Conservation (phyloP, 208 protist species). For the Sergeia podlipaevii region DNA sequence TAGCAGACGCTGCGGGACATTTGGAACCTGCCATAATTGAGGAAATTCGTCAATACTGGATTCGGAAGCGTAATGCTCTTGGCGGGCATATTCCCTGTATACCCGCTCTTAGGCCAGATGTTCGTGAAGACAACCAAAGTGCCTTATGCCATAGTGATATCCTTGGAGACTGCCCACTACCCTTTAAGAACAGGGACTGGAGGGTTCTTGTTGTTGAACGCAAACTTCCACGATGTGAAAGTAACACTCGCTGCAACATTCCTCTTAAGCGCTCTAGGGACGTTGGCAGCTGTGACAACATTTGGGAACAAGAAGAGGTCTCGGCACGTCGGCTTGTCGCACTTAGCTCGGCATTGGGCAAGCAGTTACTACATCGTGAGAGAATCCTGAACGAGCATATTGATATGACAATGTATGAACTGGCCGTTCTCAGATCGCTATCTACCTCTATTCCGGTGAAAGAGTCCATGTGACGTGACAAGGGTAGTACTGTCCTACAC, state of each 20-base stretch:
- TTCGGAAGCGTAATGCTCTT: slow-evolving; percentile 42
- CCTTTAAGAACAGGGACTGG: slow-evolving; percentile 81
- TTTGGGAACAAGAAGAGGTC: not conserved
- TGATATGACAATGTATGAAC: not conserved
- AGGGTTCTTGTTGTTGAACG: slow-evolving; percentile 39
- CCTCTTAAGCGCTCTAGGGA: slow-evolving; percentile 54
- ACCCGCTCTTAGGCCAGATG: slow-evolving; percentile 36
- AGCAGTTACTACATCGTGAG: not conserved
- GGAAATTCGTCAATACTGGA: slow-evolving; percentile 70
- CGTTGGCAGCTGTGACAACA: slow-evolving; percentile 30
- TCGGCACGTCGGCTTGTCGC: too few relatives aligned
- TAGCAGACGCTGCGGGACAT: slow-evolving; percentile 6
- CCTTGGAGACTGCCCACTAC: slow-evolving; percentile 74
- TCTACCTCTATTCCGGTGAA: too few relatives aligned
- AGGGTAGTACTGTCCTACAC: too few relatives aligned
- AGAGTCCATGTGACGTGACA: too few relatives aligned
- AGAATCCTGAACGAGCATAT: not conserved
- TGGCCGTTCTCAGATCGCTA: not conserved
- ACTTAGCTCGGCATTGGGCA: too few relatives aligned
- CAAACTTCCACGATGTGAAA: too few relatives aligned
- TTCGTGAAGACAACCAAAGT: slow-evolving; percentile 64
- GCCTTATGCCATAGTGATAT: slow-evolving; percentile 40
- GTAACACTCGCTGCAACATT: slow-evolving; percentile 36
- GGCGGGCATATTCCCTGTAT: slow-evolving; percentile 62
- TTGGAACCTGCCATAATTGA: slow-evolving; percentile 29